Base-by-base conservation (phyloP, 1,284 basidiomycete species). In the Puccinia hordei region DNA sequence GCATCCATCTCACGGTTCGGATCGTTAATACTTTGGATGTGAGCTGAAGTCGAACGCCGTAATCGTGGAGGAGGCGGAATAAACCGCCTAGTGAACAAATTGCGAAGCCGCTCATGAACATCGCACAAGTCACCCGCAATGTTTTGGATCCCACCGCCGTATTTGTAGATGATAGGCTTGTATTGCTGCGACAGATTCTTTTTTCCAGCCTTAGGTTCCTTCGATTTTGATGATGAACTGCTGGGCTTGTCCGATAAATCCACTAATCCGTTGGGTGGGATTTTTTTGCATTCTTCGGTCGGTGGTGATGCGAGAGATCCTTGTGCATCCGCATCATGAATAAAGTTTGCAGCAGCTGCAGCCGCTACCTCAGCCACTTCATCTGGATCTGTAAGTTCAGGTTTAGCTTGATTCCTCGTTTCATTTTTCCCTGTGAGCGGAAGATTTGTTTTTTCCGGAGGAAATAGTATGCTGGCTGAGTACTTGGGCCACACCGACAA, bases 131-230 rank as follows among this genome's bases (percentile, higher is more conserved):
- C 77, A 17, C 65, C 77, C 13, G 77, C 77, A 33, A 80, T 63
- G n/a, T 51, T 44, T 51, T 80, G 76, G n/a, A 80, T 68, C 4
- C 68, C 68, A 9, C 77, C 77, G 46, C 68, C 77, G 46, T 80
- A 80, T n/a, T 80, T 80, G 30, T 73, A 49, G 41, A 80, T 57
- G 15, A 59, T n/a, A 1, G 77, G 66, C 49, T 69, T 71, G 63
- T 80, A 80, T 73, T 72, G 77, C 15, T 49, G 49, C 24, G 24
- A 51, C 24, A 68, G 65, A 69, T 44, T 65, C 30, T 38, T 65
- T 55, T 69, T 69, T 22, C 13, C 53, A 53, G 33, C n/a, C 38
- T 78, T 65, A 0, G 24, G 65, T 41, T 78, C 46, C 27, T 69
- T 55, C 8, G n/a, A 12, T 51, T 68, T 78, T 78, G 66, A 38